phyloP scores from a whole-genome alignment of 2,329 filamentous ascomycete species.

The Leptographium procerum region DNA sequence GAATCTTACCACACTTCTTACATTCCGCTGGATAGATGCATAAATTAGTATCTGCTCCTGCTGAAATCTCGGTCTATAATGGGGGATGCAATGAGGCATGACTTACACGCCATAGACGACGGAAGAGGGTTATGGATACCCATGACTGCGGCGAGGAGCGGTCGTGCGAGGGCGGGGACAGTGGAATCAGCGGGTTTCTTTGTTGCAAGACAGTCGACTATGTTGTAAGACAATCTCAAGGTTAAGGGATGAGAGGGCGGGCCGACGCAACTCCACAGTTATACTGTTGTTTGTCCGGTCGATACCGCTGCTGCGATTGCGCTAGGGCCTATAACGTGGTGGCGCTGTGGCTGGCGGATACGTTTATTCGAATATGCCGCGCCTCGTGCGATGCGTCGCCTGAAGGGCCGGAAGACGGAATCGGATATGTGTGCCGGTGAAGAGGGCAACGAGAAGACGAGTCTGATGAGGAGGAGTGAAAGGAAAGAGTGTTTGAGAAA shows the following conservation, averaged over 20 bases:
- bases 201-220: neutral
- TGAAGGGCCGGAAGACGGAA: neutral
- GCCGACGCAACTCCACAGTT: neutral
- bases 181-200: neutral
- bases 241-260: neutral
- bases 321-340: neutral
- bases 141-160: constrained; percentile 26
- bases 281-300: neutral
- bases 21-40: constrained; percentile 63
- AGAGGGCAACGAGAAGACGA: neutral
- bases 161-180: neutral
- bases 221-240: too few relatives aligned
- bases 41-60: neutral
- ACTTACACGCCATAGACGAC: constrained; percentile 58
- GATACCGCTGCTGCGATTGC: neutral
- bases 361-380: neutral
- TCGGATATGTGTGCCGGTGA: neutral
- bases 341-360: neutral
- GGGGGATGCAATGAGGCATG: neutral
- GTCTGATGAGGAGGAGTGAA: neutral
- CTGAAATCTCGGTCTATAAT: neutral
- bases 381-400: too few relatives aligned
- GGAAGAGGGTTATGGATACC: constrained; percentile 57
- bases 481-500: neutral
- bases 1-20: constrained; percentile 92